Evolutionary conservation across 164 flowering plant genomes (phyloP).

Genomic region (Paratinospora sagittata): DNA sequence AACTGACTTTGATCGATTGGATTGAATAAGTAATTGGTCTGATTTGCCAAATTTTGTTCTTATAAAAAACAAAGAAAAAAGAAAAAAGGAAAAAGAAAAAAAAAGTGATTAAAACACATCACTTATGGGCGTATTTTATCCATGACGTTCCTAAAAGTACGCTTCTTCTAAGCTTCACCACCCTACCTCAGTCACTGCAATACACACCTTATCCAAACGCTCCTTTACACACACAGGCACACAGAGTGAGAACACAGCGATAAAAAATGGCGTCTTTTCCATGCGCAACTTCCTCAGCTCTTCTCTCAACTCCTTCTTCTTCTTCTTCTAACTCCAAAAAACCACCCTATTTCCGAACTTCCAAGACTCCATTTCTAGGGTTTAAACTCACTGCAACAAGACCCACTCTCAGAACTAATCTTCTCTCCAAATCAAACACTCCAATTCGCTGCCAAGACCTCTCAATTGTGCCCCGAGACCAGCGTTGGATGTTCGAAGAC

Average conservation of each 20-base stretch:
- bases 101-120: too few species aligned
- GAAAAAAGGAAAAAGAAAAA: too few species aligned
- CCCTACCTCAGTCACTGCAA: neutral
- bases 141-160: too few species aligned
- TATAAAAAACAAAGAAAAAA: too few species aligned
- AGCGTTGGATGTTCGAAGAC: slow-evolving; percentile 77
- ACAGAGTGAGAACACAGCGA: neutral
- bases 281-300: slow-evolving; percentile 17
- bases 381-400: slow-evolving; percentile 23
- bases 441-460: slow-evolving; percentile 37
- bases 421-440: slow-evolving; percentile 7
- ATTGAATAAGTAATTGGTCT: too few species aligned
- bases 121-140: too few species aligned
- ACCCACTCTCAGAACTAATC: slow-evolving; percentile 5
- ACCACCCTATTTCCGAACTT: slow-evolving; percentile 12
- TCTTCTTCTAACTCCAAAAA: slow-evolving; percentile 18
- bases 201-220: neutral
- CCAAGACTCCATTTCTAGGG: slow-evolving; percentile 40
- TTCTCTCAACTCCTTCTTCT: slow-evolving; percentile 14
- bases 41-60: too few species aligned
- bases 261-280: slow-evolving; percentile 28
- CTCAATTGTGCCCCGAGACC: slow-evolving; percentile 46
- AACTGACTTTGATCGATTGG: too few species aligned
- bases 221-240: too few species aligned
- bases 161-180: too few species aligned